A percentile compares a stretch with the other conserved stretches of the same genome.
phyloP scores from a whole-genome alignment of 1,139 yeast species.

The Scheffersomyces illinoinensis region DNA sequence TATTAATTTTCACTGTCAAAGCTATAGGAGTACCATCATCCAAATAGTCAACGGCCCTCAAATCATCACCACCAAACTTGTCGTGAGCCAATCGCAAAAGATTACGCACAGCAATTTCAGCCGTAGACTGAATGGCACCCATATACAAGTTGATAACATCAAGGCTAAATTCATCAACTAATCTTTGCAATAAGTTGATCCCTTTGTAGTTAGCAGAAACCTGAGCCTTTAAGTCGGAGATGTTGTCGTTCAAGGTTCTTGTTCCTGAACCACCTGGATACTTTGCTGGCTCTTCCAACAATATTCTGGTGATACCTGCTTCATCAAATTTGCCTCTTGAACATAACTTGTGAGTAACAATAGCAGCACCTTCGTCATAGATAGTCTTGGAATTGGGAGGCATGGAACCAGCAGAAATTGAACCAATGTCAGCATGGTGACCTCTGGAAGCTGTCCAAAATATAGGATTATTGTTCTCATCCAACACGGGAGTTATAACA shows the following conservation, averaged over 20 bases:
- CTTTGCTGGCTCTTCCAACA: slow-evolving; percentile 45
- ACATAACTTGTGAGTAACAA: slow-evolving; percentile 40
- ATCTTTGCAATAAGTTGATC: slow-evolving; percentile 29
- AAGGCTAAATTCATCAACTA: slow-evolving; percentile 33
- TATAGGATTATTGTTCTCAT: slow-evolving; percentile 29
- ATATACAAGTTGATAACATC: slow-evolving; percentile 41
- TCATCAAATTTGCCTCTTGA: slow-evolving; percentile 41
- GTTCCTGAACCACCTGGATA: slow-evolving; percentile 50
- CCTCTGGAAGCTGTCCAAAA: slow-evolving; percentile 52
- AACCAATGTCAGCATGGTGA: slow-evolving; percentile 51
- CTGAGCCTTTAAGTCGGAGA: slow-evolving; percentile 47
- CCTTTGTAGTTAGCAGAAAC: slow-evolving; percentile 47
- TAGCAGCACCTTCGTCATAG: slow-evolving; percentile 47
- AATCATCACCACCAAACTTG: slow-evolving; percentile 36
- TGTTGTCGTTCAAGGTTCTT: slow-evolving; percentile 40
- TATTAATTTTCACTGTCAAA: slow-evolving; percentile 33
- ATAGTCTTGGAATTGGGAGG: slow-evolving; percentile 49
- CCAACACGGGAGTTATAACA: slow-evolving; percentile 63
- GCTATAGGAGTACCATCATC: slow-evolving; percentile 49
- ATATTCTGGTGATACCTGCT: slow-evolving; percentile 36
- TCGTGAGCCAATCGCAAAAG: slow-evolving; percentile 35
- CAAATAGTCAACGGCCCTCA: slow-evolving; percentile 39
- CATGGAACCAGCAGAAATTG: slow-evolving; percentile 49
- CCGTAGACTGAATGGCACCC: slow-evolving; percentile 45
- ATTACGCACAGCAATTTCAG: slow-evolving; percentile 42